Evolutionary conservation across 805 yeast species (phyloP).

Genomic region (Kodamaea kaohsiungensis): DNA sequence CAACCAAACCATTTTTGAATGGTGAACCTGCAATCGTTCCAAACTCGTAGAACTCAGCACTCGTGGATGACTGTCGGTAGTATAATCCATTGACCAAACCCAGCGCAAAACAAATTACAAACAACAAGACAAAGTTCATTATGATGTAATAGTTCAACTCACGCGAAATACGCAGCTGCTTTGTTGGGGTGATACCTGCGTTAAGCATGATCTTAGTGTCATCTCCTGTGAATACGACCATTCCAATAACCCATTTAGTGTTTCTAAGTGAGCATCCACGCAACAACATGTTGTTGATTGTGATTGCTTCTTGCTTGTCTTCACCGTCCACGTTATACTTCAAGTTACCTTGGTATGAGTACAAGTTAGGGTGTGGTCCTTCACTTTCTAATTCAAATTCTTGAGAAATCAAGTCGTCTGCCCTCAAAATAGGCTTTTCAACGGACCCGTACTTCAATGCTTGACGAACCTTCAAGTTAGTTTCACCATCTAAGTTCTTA

Average conservation of each 20-base stretch:
- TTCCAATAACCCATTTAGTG: conserved; percentile 74
- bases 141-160: conserved; percentile 68
- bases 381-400: conserved; percentile 76
- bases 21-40: conserved; percentile 60
- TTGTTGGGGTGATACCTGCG: conserved; percentile 76
- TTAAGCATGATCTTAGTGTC: conserved; percentile 79
- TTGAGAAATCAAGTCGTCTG: conserved; percentile 39
- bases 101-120: conserved; percentile 65
- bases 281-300: conserved; percentile 62
- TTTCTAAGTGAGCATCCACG: conserved; percentile 75
- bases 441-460: conserved; percentile 62
- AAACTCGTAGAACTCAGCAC: conserved; percentile 59
- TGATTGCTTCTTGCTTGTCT: conserved; percentile 53
- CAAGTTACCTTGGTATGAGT: conserved; percentile 73
- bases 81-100: conserved; percentile 71
- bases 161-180: conserved; percentile 62
- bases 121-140: conserved; percentile 60
- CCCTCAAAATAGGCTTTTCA: conserved; percentile 40
- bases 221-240: conserved; percentile 73
- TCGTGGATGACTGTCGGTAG: conserved; percentile 44
- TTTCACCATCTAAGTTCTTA: conserved; percentile 73
- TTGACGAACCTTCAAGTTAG: conserved; percentile 74
- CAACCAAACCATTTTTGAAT: conserved; percentile 63
- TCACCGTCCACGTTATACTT: conserved; percentile 17
- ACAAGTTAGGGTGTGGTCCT: conserved; percentile 79